These are phyloP conservation scores for Scheffersomyces coipomensis DNA, from an alignment of 805 yeast species.

Conservation along the genomic window DNA sequence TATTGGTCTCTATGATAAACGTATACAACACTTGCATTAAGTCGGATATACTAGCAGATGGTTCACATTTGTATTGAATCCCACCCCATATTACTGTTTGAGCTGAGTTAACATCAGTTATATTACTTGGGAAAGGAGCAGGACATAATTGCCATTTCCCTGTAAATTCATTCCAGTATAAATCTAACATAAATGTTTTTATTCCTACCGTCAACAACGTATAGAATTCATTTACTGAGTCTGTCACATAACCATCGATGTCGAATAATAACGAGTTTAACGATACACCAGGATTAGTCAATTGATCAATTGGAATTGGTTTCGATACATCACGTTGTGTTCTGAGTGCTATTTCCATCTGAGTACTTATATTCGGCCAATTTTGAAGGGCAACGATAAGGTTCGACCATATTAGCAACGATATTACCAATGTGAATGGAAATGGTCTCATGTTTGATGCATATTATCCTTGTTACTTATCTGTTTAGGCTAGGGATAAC, in stretches of 20 bases:
- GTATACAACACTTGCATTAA: constrained; percentile 17
- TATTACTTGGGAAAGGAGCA: constrained; percentile 32
- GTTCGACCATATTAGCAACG: background rate
- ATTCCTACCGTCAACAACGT: constrained; percentile 43
- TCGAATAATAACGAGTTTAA: constrained; percentile 27
- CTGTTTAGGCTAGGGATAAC: too few species aligned
- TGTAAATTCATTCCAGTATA: constrained; percentile 52
- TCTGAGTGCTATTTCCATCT: constrained; percentile 18
- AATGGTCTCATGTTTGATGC: too few species aligned
- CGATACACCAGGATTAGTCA: constrained; percentile 30
- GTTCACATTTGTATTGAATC: constrained; percentile 24
- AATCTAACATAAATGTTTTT: constrained; percentile 48
- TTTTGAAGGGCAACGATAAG: constrained; percentile 2
- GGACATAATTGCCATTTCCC: constrained; percentile 57
- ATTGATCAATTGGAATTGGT: constrained; percentile 31
- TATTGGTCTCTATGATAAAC: constrained; percentile 25
- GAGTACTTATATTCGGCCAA: constrained; percentile 13
- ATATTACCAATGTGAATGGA: too few species aligned
- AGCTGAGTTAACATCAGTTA: constrained; percentile 11
- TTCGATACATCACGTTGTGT: constrained; percentile 36
- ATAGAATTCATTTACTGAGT: constrained; percentile 14
- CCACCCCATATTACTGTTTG: constrained; percentile 25
- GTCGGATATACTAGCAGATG: constrained; percentile 20
- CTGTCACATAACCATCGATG: constrained; percentile 23
- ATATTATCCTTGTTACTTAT: too few species aligned